A percentile compares a stretch with the other conserved stretches of the same genome.
These are phyloP conservation scores for Saksenaea oblongispora DNA, from an alignment of 371 early-diverging fungal species.

Conservation along the genomic window DNA sequence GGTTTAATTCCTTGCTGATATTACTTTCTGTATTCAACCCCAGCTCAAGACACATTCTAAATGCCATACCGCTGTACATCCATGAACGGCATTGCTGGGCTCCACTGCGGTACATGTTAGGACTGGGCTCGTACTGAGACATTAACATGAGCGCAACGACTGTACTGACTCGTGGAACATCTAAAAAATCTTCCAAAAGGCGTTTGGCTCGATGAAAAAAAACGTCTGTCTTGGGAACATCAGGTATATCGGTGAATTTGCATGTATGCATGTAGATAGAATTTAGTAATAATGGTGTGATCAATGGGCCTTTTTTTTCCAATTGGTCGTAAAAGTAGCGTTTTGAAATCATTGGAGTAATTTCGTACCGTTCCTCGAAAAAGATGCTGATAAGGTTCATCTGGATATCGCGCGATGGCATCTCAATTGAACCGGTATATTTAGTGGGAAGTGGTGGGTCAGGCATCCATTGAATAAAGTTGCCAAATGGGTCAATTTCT, in stretches of 20 bases:
- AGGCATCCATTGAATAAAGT: slow-evolving; percentile 28
- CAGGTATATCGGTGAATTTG: slow-evolving; percentile 9
- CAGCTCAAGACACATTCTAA: slow-evolving; percentile 47
- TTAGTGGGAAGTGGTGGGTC: slow-evolving; percentile 18
- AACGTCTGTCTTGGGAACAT: slow-evolving; percentile 22
- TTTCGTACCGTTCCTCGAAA: slow-evolving; percentile 20
- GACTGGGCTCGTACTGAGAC: slow-evolving; percentile 33
- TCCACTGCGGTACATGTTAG: slow-evolving; percentile 18
- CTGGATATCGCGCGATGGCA: slow-evolving; percentile 32
- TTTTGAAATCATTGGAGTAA: slow-evolving; percentile 10
- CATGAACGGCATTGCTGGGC: slow-evolving; percentile 29
- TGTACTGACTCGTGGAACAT: slow-evolving; percentile 33
- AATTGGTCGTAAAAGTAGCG: slow-evolving; percentile 26
- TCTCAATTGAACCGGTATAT: slow-evolving; percentile 28
- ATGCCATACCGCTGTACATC: slow-evolving; percentile 42
- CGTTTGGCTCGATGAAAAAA: slow-evolving; percentile 36
- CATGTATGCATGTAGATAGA: slow-evolving; percentile 30
- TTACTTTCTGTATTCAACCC: slow-evolving; percentile 18
- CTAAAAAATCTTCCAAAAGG: slow-evolving; percentile 36
- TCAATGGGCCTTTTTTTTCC: slow-evolving; percentile 25
- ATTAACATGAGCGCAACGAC: slow-evolving; percentile 28
- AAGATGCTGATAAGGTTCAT: slow-evolving; percentile 28
- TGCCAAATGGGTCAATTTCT: slow-evolving; percentile 23
- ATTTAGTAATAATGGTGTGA: slow-evolving; percentile 36
- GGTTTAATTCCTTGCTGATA: slow-evolving; percentile 10